These are phyloP conservation scores for Cupressus sempervirens DNA, from an alignment of 75 land plant species.

Conservation along the genomic window DNA sequence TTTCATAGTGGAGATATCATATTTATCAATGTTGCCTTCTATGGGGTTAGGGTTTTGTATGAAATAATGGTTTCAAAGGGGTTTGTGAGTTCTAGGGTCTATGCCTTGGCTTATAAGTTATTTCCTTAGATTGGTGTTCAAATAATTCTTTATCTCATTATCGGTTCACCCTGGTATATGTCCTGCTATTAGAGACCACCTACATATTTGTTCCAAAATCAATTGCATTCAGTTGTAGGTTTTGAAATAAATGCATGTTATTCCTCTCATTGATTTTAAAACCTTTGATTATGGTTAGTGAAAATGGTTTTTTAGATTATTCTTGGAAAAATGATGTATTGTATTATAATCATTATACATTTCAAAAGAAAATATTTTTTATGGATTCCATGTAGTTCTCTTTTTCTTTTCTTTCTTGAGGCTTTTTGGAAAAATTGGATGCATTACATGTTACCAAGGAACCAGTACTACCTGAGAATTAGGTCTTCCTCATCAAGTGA, in stretches of 20 bases:
- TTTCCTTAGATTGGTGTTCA: conserved; percentile 16
- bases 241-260: no score
- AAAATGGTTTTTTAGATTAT: background rate
- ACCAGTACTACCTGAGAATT: conserved; percentile 1
- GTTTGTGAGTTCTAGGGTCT: conserved; percentile 13
- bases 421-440: background rate
- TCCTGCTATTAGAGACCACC: no score
- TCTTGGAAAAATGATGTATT: background rate
- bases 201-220: no score
- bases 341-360: background rate
- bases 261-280: no score
- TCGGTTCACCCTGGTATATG: conserved; percentile 13
- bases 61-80: background rate
- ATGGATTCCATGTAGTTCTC: no score
- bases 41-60: background rate
- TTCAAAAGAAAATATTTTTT: background rate
- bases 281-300: background rate
- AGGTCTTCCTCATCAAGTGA: conserved; percentile 13
- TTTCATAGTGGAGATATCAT: background rate
- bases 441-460: conserved; percentile 11
- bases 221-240: no score
- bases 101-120: conserved; percentile 12
- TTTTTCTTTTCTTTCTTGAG: background rate
- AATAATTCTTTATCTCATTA: conserved; percentile 17
- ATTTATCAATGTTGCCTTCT: background rate